Percentiles rank a stretch among this genome's conserved stretches.
Evolutionary conservation across 805 yeast genomes (phyloP).

Genomic region (Metschnikowia noctiluminum): DNA sequence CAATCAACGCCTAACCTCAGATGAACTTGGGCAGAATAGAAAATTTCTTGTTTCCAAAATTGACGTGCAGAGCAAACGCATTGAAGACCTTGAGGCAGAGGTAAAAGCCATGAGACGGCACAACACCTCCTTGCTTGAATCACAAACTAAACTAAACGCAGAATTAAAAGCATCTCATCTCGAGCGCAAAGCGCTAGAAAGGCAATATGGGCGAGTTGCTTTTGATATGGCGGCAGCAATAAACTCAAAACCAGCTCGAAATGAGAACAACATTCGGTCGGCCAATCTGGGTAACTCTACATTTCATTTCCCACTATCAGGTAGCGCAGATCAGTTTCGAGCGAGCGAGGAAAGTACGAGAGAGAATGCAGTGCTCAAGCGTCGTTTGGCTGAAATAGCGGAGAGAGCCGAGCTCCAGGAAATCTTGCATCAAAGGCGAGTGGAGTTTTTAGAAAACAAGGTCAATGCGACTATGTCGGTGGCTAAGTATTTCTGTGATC

Average conservation of each 20-base stretch:
- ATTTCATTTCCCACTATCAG: no score
- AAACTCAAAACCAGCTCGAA: no score
- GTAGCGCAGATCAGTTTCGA: no score
- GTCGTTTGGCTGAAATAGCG: constrained; percentile 6
- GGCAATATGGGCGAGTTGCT: neutral
- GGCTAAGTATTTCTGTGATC: constrained; percentile 6
- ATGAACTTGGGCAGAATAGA: constrained; percentile 4
- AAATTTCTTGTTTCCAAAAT: constrained; percentile 11
- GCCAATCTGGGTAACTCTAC: no score
- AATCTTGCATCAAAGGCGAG: constrained; percentile 9
- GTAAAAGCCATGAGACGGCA: constrained; percentile 9
- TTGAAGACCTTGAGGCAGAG: constrained; percentile 14
- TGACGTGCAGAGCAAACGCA: constrained; percentile 12
- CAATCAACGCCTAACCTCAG: neutral
- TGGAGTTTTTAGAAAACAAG: constrained; percentile 7
- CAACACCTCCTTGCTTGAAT: constrained; percentile 6
- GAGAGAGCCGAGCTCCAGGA: constrained; percentile 6
- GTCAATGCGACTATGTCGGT: constrained; percentile 9
- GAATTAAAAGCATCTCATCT: neutral
- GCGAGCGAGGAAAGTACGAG: neutral
- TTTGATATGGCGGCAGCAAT: neutral
- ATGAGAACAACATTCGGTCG: no score
- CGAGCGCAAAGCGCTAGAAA: neutral
- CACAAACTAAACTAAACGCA: neutral
- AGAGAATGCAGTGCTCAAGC: constrained; percentile 7